phyloP scores from a whole-genome alignment of 2,329 filamentous ascomycete species.

The Paramyrothecium roridum region DNA sequence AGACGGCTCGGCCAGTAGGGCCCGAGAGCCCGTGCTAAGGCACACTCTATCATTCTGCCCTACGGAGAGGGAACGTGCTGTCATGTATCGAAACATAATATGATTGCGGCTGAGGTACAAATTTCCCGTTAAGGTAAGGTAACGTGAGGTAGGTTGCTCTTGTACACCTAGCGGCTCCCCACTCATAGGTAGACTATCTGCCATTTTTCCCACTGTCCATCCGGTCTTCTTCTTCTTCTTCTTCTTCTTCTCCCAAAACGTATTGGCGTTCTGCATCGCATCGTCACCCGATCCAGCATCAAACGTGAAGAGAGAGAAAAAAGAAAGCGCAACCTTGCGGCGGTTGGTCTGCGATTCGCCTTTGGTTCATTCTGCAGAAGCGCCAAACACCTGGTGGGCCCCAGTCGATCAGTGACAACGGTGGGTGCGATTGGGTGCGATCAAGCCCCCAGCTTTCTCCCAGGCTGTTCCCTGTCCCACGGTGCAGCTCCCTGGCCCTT shows the following conservation, averaged over 20 bases:
- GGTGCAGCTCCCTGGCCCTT: neutral
- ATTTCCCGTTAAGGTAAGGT: too few relatives aligned
- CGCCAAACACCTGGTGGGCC: neutral
- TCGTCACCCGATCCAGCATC: neutral
- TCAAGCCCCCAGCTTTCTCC: neutral
- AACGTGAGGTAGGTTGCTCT: too few relatives aligned
- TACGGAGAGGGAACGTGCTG: too few relatives aligned
- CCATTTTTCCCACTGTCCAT: too few relatives aligned
- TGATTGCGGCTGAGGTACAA: too few relatives aligned
- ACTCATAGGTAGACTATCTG: too few relatives aligned
- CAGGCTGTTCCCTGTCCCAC: neutral
- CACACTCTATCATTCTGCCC: too few relatives aligned
- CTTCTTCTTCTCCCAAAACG: too few relatives aligned
- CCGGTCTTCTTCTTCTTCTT: too few relatives aligned
- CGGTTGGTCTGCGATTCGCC: neutral
- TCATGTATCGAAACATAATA: too few relatives aligned
- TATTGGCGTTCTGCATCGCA: neutral
- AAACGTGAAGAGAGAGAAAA: neutral
- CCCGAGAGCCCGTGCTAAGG: too few relatives aligned
- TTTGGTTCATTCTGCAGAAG: neutral
- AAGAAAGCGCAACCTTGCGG: neutral
- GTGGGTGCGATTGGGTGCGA: neutral
- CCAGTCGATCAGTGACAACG: neutral
- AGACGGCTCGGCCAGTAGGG: neutral
- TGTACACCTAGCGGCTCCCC: too few relatives aligned